Evolutionary conservation across 805 yeast genomes (phyloP), one percentile per base, ranked within the genome.

Genomic region (Yarrowia divulgata): DNA sequence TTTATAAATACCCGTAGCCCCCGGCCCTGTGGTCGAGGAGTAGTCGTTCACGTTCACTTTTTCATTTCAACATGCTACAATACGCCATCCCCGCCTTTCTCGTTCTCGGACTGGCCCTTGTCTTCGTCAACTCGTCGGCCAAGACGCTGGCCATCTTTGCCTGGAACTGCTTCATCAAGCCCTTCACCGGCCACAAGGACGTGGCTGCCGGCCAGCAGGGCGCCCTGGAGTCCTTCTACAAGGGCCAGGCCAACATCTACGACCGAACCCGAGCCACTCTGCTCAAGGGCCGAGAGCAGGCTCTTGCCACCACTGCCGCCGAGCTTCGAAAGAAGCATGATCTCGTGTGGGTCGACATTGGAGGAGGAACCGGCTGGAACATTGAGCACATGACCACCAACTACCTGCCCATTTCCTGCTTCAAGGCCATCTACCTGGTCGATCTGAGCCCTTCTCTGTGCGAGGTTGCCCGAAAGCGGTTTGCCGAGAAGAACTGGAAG

Each of bases 301-400:
- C 91, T 69, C 80, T 90, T 69, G 81, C 68, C 19, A 76, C 89
- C 70, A 90, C 90, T 0, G 82, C 81, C 39, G 77, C 88, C 34
- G 93, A 90, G 76, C 78, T 88, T 45, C 75, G 75, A 43, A 81
- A 79, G 67, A 77, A 77, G 35, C 69, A 71, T 13, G 72, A 73
- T 57, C 72, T 75, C 23, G 74, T 76, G 37, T 76, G 78, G 78
- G 73, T 76, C 42, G 78, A 76, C 55, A 85, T 91, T 74, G 97
- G 96, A 64, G 96, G 96, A 40, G 97, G 97, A 32, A 90, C 97
- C 7, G 97, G 96, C 60, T 83, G 87, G 78, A 90, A 90, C 79
- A 88, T 90, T 74, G 95, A 90, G 78, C 83, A 84, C 73, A 90
- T 90, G 96, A 81, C 88, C 75, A 48, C 68, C 68, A 75, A 81